These are phyloP conservation scores for Salicornia ramosissima DNA, from an alignment of 148 eudicot species.

Conservation along the genomic window DNA sequence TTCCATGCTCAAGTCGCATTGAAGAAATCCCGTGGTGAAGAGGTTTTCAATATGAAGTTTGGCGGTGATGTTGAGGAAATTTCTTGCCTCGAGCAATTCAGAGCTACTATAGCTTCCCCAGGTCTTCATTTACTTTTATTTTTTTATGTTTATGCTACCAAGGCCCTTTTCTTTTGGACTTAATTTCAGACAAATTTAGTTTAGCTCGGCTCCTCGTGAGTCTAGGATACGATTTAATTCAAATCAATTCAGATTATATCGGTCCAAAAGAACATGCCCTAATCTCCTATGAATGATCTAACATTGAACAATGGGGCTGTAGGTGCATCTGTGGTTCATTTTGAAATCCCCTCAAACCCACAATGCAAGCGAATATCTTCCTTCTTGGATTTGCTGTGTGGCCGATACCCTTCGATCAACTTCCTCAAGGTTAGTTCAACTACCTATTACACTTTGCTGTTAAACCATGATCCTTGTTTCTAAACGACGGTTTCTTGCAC, in stretches of 20 bases:
- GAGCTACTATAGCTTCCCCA: slow-evolving; percentile 60
- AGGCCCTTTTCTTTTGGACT: no score
- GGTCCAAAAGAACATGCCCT: no score
- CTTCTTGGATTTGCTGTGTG: slow-evolving; percentile 50
- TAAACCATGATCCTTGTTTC: not conserved
- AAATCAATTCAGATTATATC: no score
- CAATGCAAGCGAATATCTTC: slow-evolving; percentile 61
- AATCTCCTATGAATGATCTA: not conserved
- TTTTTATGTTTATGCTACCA: no score
- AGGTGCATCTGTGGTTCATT: slow-evolving; percentile 77
- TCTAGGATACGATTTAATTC: no score
- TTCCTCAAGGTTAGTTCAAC: slow-evolving; percentile 56
- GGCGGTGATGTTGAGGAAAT: slow-evolving; percentile 72
- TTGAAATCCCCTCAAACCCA: slow-evolving; percentile 33
- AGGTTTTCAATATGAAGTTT: slow-evolving; percentile 67
- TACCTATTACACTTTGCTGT: not conserved
- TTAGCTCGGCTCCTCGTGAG: no score
- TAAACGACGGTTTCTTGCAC: not conserved
- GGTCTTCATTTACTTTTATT: slow-evolving; percentile 44
- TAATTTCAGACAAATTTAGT: no score
- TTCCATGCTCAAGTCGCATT: slow-evolving; percentile 81
- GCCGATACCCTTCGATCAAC: slow-evolving; percentile 62
- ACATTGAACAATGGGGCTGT: slow-evolving; percentile 18
- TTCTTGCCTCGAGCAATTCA: slow-evolving; percentile 62
- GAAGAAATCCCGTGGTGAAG: slow-evolving; percentile 78